Base-by-base conservation (phyloP, 805 yeast species). In the Pichia kluyveri region DNA sequence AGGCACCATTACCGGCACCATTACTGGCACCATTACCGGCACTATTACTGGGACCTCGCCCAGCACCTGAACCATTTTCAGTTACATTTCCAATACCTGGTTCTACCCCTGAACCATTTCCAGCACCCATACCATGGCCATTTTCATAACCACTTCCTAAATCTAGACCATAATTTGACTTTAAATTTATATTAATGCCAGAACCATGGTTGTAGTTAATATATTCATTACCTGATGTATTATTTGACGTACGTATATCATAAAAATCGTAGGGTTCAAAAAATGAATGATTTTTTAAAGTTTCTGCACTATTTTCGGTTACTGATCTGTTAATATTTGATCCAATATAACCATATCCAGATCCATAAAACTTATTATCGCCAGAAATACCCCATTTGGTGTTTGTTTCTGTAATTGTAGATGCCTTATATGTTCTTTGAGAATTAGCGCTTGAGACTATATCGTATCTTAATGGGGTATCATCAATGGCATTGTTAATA, bases 251-350 rank as follows among this genome's bases (percentile, higher is more conserved):
- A 40, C 45, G 38, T 27, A 49, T 40, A 30, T 45, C 51, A 31
- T 51, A 51, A 23, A 42, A 40, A 18, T 44, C 50, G 26, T 41
- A 42, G 15, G 49, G 47, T 28, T 51, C 54, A 27, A 42, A 43
- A 14, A 44, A 40, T 6, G 28, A 17, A 50, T 49, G 27, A 26
- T 78, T 23, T 19, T n/a, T 8, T 7, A 47, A 19, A n/a, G 18
- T 12, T 2, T 18, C 11, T 27, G 40, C 26, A 23, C 26, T 3
- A 9, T 26, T 12, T 4, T n/a, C 34, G 17, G n/a, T 10, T 3
- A 14, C 36, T 32, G 26, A 27, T 17, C 17, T 26, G 1, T 38
- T 11, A 15, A 47, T 36, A 27, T 40, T 43, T 11, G 47, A 43
- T 11, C 50, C 50, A 32, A 47, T 47, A 23, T 47, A 47, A 10